phyloP scores from a whole-genome alignment of 148 eudicot species.

The Rhododendron molle region DNA sequence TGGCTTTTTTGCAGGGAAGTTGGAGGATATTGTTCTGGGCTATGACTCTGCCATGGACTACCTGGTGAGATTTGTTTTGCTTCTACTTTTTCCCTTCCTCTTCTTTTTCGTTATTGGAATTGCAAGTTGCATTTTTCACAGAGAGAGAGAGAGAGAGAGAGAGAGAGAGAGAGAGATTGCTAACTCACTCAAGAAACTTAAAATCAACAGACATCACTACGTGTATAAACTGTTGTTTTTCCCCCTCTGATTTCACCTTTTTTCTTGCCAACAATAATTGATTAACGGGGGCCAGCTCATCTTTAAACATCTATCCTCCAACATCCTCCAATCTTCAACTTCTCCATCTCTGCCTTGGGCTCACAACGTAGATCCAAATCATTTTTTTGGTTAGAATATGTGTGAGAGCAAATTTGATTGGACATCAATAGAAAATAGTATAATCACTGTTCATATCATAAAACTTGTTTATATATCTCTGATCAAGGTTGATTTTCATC shows the following conservation, averaged over 20 bases:
- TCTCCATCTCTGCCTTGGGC: neutral
- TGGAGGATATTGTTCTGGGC: constrained; percentile 67
- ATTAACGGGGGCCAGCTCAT: neutral
- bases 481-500: too few species aligned
- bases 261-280: neutral
- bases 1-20: constrained; percentile 42
- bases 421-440: neutral
- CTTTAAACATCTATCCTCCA: neutral
- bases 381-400: neutral
- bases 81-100: neutral
- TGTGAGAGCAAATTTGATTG: neutral
- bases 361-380: too few species aligned
- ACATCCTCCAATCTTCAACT: neutral
- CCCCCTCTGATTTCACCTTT: neutral
- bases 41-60: constrained; percentile 46
- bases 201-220: neutral
- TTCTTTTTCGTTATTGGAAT: neutral
- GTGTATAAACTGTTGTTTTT: neutral
- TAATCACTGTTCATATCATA: too few species aligned
- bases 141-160: neutral
- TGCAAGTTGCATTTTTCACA: neutral
- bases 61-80: constrained; percentile 32
- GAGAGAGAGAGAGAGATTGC: neutral
- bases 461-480: too few species aligned
- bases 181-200: neutral